Evolutionary conservation across 2,329 filamentous ascomycete species (phyloP).

Genomic region (Meredithiella fracta): DNA sequence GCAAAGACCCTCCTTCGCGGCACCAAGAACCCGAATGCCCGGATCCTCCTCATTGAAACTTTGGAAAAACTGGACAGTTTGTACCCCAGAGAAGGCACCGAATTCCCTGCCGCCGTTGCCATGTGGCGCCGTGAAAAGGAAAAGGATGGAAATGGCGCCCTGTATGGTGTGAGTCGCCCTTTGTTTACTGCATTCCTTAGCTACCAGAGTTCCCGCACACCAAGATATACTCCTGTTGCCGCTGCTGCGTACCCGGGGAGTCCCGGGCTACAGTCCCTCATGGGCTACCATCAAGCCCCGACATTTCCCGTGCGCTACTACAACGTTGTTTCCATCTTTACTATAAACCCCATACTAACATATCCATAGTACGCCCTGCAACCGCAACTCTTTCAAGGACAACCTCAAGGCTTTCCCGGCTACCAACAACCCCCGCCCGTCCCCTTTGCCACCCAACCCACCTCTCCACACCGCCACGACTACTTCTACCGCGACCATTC

Average conservation of each 20-base stretch:
- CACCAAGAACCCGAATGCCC: conserved; percentile 57
- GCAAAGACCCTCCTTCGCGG: conserved; percentile 59
- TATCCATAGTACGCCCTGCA: background rate
- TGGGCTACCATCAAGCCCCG: background rate
- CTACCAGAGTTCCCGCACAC: background rate
- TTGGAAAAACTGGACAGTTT: conserved; percentile 54
- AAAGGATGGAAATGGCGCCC: conserved; percentile 32
- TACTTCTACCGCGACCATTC: conserved; percentile 39
- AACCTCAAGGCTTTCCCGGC: too few species aligned
- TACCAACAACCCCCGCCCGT: background rate
- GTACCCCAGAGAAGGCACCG: conserved; percentile 7
- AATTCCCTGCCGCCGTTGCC: conserved; percentile 27
- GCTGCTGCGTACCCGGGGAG: background rate
- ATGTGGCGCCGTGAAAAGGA: conserved; percentile 89
- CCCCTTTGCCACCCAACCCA: background rate
- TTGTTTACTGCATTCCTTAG: background rate
- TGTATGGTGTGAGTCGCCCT: conserved; percentile 29
- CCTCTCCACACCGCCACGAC: conserved; percentile 28
- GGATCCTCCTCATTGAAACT: conserved; percentile 76
- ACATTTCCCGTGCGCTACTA: background rate
- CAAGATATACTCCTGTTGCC: background rate
- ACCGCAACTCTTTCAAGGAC: background rate
- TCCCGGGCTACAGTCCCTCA: background rate
- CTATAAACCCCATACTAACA: background rate
- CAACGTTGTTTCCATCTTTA: background rate